Conservation (phyloP, 345 rosid genomes). For the Eucalyptus leucophloia region DNA sequence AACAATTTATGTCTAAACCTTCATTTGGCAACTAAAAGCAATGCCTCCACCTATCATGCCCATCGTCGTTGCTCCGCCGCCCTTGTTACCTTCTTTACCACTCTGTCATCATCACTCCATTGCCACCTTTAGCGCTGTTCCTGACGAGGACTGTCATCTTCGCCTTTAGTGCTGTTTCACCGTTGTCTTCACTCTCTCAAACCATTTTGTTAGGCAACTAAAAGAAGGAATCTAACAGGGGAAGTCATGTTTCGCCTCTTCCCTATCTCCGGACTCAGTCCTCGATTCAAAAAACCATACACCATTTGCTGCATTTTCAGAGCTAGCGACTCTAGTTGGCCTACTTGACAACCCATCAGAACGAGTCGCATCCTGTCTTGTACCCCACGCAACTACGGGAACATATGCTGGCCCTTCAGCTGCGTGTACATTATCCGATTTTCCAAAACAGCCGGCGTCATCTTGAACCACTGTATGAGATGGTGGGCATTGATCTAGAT, state of each 20-base stretch:
- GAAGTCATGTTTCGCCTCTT: not conserved
- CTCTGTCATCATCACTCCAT: not conserved
- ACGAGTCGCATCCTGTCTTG: not conserved
- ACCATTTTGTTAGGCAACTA: not conserved
- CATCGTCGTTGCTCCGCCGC: not conserved
- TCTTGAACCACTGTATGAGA: not conserved
- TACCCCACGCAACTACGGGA: not conserved
- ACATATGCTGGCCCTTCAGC: not conserved
- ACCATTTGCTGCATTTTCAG: not conserved
- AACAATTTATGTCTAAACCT: not conserved
- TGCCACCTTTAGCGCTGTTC: no score
- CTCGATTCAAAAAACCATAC: not conserved
- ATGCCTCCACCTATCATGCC: not conserved
- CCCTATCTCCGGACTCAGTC: not conserved
- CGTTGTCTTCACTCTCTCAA: not conserved
- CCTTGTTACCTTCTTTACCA: not conserved
- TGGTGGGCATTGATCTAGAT: not conserved
- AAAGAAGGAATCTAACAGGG: not conserved
- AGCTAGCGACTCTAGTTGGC: not conserved
- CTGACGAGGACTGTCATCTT: not conserved
- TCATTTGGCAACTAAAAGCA: not conserved
- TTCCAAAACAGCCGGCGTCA: not conserved
- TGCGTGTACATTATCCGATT: not conserved
- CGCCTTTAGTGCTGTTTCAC: not conserved
- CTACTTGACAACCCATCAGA: not conserved